Percentiles rank a stretch among this genome's conserved stretches.
phyloP scores from a whole-genome alignment of 345 rosid species.

The Sonneratia caseolaris region DNA sequence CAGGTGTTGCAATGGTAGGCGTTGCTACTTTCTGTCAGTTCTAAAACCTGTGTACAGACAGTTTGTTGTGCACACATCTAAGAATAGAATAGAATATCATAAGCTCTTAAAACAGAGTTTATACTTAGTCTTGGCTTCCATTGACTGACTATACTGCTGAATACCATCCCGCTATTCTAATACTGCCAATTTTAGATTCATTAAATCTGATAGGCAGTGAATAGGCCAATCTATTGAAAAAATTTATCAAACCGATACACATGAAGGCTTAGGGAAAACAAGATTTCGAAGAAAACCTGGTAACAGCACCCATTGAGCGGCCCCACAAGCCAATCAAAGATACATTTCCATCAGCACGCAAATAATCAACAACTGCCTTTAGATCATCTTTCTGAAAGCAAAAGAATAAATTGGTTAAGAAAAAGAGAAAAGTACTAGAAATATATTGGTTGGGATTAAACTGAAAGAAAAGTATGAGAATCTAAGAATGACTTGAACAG shows the following conservation, averaged over 20 bases:
- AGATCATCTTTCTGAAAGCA: conserved; percentile 73
- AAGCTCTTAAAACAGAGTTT: neutral
- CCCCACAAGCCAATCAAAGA: conserved; percentile 96
- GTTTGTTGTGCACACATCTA: neutral
- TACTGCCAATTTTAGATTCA: neutral
- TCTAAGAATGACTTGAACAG: neutral
- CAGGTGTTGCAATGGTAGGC: neutral
- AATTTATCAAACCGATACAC: neutral
- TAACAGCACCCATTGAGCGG: conserved; percentile 94
- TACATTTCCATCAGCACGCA: conserved; percentile 80
- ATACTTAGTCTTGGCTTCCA: neutral
- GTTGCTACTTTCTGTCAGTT: neutral
- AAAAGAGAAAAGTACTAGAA: neutral
- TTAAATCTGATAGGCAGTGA: neutral
- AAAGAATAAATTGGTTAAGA: neutral
- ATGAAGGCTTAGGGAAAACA: conserved; percentile 5
- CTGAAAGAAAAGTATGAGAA: neutral
- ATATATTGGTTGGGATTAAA: neutral
- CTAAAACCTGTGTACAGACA: neutral
- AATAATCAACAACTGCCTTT: conserved; percentile 66
- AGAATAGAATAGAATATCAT: neutral
- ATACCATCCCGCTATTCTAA: neutral
- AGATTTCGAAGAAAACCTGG: conserved; percentile 43
- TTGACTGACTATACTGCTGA: neutral
- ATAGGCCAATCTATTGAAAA: neutral